Evolutionary conservation across 257 asterid genomes (phyloP).

Genomic region (Petunia axillaris): DNA sequence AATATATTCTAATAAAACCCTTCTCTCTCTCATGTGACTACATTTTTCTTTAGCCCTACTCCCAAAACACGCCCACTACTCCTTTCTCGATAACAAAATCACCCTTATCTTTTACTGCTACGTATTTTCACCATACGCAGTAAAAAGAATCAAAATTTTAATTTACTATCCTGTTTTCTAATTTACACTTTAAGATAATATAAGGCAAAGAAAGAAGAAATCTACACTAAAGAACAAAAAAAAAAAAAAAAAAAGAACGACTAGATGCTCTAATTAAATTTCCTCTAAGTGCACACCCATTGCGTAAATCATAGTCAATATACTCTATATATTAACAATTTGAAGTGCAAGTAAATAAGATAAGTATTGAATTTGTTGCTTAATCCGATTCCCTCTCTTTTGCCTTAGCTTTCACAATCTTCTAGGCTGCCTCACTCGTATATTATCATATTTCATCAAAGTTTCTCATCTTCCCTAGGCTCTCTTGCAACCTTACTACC

Average conservation of each 20-base stretch:
- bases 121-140: slow-evolving; percentile 37
- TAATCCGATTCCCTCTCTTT: slow-evolving; percentile 42
- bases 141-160: background rate
- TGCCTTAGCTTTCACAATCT: slow-evolving; percentile 55
- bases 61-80: slow-evolving; percentile 80
- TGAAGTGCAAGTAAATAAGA: background rate
- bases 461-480: slow-evolving; percentile 55
- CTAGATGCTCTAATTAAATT: slow-evolving; percentile 43
- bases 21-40: slow-evolving; percentile 48
- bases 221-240: background rate
- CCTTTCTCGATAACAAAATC: slow-evolving; percentile 63
- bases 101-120: slow-evolving; percentile 20
- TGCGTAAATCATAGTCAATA: slow-evolving; percentile 27
- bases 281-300: slow-evolving; percentile 53
- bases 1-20: slow-evolving; percentile 8
- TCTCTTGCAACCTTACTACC: slow-evolving; percentile 26
- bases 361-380: slow-evolving; percentile 45
- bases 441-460: slow-evolving; percentile 44
- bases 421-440: slow-evolving; percentile 60
- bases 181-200: background rate
- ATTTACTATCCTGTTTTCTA: background rate
- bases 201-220: background rate
- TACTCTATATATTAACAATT: slow-evolving; percentile 18
- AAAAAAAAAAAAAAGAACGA: background rate
- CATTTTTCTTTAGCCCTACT: slow-evolving; percentile 49